Percentiles rank a stretch among this genome's conserved stretches.
phyloP scores from a whole-genome alignment of 73 alveolate genomes.

The Strombidium stylifer region DNA sequence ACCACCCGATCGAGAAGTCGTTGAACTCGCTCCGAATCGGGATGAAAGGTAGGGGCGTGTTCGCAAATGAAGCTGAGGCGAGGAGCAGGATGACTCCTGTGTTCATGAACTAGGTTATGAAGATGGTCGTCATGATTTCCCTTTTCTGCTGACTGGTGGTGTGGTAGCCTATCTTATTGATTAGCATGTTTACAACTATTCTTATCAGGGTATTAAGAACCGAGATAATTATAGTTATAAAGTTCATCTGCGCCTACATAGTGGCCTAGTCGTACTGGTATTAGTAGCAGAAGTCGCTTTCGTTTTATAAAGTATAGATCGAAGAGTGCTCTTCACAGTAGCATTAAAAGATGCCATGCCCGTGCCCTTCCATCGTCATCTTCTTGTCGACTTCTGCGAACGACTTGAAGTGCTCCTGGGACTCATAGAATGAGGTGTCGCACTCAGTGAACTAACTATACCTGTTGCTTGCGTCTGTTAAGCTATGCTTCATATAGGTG shows the following conservation, averaged over 20 bases:
- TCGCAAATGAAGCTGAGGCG: conserved; percentile 29
- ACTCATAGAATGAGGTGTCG: not conserved
- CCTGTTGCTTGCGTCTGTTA: not conserved
- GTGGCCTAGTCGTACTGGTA: conserved; percentile 5
- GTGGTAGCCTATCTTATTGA: conserved; percentile 34
- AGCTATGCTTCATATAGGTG: conserved; percentile 8
- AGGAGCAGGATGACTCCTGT: conserved; percentile 37
- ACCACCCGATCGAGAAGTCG: conserved; percentile 48
- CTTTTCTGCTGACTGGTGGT: conserved; percentile 9
- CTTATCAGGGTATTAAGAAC: conserved; percentile 30
- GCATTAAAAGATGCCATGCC: not conserved
- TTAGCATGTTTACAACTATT: conserved; percentile 6
- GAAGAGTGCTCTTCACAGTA: not conserved
- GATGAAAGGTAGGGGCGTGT: conserved; percentile 11
- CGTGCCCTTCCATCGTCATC: conserved; percentile 7
- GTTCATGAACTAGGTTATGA: conserved; percentile 43
- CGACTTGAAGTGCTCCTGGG: not conserved
- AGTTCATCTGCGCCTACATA: not conserved
- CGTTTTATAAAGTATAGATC: not conserved
- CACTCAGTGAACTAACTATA: not conserved
- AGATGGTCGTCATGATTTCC: conserved; percentile 16
- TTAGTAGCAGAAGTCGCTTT: conserved; percentile 9
- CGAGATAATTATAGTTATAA: conserved; percentile 15
- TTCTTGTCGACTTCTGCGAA: conserved; percentile 3
- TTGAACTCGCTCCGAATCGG: conserved; percentile 13